A percentile compares a stretch with the other conserved stretches of the same genome.
Conservation (phyloP, 768 basidiomycete species). For the Leccinum ochraceum region DNA sequence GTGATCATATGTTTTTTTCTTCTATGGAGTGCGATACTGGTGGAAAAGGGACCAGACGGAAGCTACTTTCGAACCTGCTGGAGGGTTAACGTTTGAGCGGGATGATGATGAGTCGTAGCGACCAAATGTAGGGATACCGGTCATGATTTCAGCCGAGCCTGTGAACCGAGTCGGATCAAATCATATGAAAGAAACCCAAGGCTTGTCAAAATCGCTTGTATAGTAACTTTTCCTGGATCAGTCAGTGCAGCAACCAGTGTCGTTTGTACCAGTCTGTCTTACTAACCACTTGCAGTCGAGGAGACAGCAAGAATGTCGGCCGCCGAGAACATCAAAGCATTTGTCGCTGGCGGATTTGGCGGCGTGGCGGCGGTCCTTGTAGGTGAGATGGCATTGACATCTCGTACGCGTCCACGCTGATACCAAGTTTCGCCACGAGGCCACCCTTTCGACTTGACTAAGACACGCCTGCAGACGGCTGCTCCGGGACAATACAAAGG, state of each 20-base stretch:
- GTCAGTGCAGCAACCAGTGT: background rate
- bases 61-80: constrained; percentile 88
- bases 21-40: constrained; percentile 66
- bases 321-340: constrained; percentile 66
- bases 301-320: constrained; percentile 29
- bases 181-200: constrained; percentile 28
- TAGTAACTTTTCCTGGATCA: constrained; percentile 7
- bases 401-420: background rate
- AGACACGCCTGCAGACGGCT: constrained; percentile 95
- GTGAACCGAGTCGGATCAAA: constrained; percentile 16
- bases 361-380: constrained; percentile 87
- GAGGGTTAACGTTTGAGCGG: constrained; percentile 59
- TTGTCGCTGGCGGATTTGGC: constrained; percentile 92
- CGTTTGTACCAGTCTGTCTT: constrained; percentile 7
- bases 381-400: constrained; percentile 44
- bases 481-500: constrained; percentile 85
- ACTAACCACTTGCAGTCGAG: constrained; percentile 16
- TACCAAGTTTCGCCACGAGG: constrained; percentile 46
- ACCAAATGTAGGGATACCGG: no score
- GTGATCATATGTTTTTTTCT: constrained; percentile 64
- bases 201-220: constrained; percentile 27
- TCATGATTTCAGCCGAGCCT: background rate
- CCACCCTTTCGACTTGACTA: constrained; percentile 97
- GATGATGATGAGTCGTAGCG: constrained; percentile 25
- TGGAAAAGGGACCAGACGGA: constrained; percentile 79